phyloP scores from a whole-genome alignment of 176 grass and related monocot species.

The Dendrocalamus sinicus region DNA sequence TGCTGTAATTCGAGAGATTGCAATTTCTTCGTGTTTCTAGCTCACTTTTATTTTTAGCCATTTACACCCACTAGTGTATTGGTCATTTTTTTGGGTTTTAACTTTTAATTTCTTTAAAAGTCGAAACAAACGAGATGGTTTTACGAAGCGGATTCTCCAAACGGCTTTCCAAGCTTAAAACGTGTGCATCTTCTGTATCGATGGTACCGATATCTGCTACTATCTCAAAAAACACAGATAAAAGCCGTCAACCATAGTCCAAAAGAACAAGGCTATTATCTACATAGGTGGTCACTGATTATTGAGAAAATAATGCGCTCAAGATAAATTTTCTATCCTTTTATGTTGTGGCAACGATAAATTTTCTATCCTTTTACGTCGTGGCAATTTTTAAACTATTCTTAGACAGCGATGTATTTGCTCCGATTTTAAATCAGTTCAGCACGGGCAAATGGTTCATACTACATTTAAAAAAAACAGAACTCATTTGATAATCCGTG shows the following conservation, averaged over 20 bases:
- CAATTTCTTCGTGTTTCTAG: neutral
- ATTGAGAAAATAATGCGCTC: neutral
- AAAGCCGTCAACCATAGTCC: accelerated
- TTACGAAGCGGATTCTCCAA: too few species aligned
- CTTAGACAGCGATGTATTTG: neutral
- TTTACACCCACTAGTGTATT: neutral
- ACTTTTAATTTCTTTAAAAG: too few species aligned
- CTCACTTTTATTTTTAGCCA: neutral
- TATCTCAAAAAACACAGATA: too few species aligned
- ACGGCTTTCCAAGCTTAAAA: too few species aligned
- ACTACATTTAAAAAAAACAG: neutral
- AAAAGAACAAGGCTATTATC: too few species aligned
- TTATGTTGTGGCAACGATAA: neutral
- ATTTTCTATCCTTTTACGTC: neutral
- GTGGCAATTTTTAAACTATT: neutral
- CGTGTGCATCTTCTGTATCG: accelerated
- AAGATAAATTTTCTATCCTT: neutral
- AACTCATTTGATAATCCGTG: neutral
- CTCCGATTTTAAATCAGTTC: neutral
- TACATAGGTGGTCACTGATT: neutral
- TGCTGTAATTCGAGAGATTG: neutral
- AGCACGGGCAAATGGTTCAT: neutral
- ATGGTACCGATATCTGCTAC: too few species aligned
- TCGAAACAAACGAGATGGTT: too few species aligned
- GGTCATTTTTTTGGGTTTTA: too few species aligned